A percentile compares a stretch with the other conserved stretches of the same genome.
phyloP scores from a whole-genome alignment of 164 flowering plant species.

The Saururus chinensis region DNA sequence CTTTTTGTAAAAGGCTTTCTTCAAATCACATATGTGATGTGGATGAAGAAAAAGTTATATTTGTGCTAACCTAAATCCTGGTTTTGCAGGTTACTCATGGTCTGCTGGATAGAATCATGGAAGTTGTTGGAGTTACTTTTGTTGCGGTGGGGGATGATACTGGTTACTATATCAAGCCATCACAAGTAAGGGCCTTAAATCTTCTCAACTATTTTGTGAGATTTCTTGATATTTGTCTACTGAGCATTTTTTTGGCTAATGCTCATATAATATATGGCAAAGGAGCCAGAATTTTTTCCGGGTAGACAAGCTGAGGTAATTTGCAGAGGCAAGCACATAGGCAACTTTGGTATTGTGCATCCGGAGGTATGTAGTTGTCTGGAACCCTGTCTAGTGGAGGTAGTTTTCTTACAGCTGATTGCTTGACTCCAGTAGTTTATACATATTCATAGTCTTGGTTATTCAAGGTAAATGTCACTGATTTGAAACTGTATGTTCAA shows the following conservation, averaged over 20 bases:
- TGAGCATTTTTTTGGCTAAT: not conserved
- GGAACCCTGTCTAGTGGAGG: not conserved
- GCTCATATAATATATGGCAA: slow-evolving; percentile 4
- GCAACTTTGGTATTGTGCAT: slow-evolving; percentile 82
- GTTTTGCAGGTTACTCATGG: slow-evolving; percentile 63
- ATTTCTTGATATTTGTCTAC: not conserved
- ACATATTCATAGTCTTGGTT: not conserved
- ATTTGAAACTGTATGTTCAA: no score
- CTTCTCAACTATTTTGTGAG: not conserved
- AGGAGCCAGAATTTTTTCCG: slow-evolving; percentile 82
- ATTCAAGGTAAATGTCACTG: not conserved
- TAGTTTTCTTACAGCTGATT: not conserved
- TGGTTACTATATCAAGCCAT: slow-evolving; percentile 47
- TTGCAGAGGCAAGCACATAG: slow-evolving; percentile 58
- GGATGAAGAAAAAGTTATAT: not conserved
- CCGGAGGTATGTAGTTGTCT: slow-evolving; percentile 52
- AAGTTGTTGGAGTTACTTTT: slow-evolving; percentile 50
- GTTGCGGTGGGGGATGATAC: slow-evolving; percentile 42
- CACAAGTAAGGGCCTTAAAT: slow-evolving; percentile 40
- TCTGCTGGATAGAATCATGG: slow-evolving; percentile 84
- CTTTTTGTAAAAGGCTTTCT: not conserved
- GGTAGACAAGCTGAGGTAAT: slow-evolving; percentile 80
- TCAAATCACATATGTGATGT: not conserved
- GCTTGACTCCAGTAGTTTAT: not conserved
- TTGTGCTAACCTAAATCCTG: not conserved